These are phyloP conservation scores for Ophiostoma pallidulum DNA, from an alignment of 2,329 filamentous ascomycete species.

Conservation along the genomic window DNA sequence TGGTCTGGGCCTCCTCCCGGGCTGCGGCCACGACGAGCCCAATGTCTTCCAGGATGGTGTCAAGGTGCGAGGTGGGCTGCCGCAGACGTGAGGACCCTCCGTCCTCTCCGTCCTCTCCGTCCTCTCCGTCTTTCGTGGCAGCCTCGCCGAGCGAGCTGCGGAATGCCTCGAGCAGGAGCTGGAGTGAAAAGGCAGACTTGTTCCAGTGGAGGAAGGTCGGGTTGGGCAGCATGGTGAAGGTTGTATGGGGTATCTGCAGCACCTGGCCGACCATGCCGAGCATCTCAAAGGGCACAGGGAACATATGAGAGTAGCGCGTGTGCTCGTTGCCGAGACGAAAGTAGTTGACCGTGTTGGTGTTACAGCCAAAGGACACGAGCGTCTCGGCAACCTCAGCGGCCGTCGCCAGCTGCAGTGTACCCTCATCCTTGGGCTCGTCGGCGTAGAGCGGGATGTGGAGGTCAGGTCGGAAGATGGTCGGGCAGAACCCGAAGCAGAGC, in stretches of 20 bases:
- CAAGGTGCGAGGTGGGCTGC: background rate
- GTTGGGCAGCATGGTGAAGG: conserved; percentile 47
- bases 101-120: background rate
- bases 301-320: conserved; percentile 36
- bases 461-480: conserved; percentile 40
- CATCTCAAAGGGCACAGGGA: conserved; percentile 48
- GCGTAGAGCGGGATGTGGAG: conserved; percentile 23
- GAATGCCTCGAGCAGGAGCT: conserved; percentile 27
- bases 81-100: background rate
- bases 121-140: background rate
- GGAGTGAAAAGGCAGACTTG: conserved; percentile 35
- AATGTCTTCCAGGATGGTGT: background rate
- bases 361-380: conserved; percentile 44
- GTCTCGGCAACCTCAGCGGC: conserved; percentile 41
- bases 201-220: conserved; percentile 46
- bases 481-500: conserved; percentile 46
- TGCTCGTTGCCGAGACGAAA: conserved; percentile 27
- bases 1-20: background rate
- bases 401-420: conserved; percentile 39
- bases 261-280: conserved; percentile 45
- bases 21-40: conserved; percentile 26
- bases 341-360: conserved; percentile 40
- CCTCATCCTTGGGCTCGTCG: conserved; percentile 34
- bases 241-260: conserved; percentile 39
- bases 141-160: background rate